Percentiles rank a stretch among this genome's conserved stretches.
These are phyloP conservation scores for Calonectria leucothoes DNA, from an alignment of 2,329 filamentous ascomycete species.

Conservation along the genomic window DNA sequence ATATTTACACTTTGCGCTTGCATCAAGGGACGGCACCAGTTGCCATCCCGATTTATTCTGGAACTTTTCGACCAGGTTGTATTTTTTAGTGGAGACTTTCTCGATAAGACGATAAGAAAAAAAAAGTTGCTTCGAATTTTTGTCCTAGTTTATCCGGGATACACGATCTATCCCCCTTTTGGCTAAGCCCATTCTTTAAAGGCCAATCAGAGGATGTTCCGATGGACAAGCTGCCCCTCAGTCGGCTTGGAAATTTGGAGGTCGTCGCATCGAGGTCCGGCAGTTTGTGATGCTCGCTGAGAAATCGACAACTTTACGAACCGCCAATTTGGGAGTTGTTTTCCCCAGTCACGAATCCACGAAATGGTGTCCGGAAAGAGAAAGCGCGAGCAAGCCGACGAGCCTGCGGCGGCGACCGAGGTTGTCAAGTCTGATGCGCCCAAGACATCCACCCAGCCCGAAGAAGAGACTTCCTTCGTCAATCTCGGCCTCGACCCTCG, in stretches of 20 bases:
- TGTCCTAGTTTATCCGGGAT: constrained; percentile 33
- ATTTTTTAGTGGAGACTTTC: constrained; percentile 16
- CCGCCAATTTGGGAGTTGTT: neutral
- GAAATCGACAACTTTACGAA: constrained; percentile 35
- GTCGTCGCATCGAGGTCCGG: constrained; percentile 32
- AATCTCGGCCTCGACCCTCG: constrained; percentile 85
- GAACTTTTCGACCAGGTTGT: neutral
- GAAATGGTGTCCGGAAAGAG: constrained; percentile 56
- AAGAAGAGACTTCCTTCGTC: constrained; percentile 71
- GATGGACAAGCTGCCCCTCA: constrained; percentile 38
- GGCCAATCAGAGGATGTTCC: constrained; percentile 35
- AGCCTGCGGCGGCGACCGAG: constrained; percentile 50
- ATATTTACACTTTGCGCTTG: neutral
- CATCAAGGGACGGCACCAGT: neutral
- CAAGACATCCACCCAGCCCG: constrained; percentile 36
- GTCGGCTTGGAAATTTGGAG: constrained; percentile 40
- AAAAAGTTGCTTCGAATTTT: constrained; percentile 36
- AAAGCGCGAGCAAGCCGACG: constrained; percentile 69
- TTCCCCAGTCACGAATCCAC: constrained; percentile 14
- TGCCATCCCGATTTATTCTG: neutral
- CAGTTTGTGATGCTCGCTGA: constrained; percentile 31
- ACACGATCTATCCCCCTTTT: neutral
- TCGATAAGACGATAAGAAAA: constrained; percentile 40
- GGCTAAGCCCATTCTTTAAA: accelerated
- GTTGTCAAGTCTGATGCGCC: constrained; percentile 43